Percentiles rank a stretch among this genome's conserved stretches.
Evolutionary conservation across 1,284 basidiomycete species (phyloP).

Genomic region (Malassezia globosa): DNA sequence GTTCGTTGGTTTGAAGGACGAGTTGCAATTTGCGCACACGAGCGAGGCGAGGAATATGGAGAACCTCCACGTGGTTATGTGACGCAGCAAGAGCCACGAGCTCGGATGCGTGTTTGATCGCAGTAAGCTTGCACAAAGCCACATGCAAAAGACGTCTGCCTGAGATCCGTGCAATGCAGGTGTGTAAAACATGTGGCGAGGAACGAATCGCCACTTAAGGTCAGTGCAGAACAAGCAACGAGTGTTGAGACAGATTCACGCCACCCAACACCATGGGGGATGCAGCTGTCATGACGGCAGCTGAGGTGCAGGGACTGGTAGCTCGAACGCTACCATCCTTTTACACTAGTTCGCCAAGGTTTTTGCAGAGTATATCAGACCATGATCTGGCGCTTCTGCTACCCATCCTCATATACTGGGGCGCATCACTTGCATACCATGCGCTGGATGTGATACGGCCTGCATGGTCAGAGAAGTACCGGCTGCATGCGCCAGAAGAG

Average conservation of each 20-base stretch:
- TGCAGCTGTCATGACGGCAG: background rate
- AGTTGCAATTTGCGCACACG: no score
- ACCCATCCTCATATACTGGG: slow-evolving; percentile 81
- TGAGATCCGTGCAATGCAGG: no score
- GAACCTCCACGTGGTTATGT: no score
- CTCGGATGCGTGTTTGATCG: no score
- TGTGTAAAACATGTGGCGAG: no score
- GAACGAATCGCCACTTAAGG: no score
- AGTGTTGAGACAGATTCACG: background rate
- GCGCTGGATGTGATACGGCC: slow-evolving; percentile 59
- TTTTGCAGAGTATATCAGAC: slow-evolving; percentile 55
- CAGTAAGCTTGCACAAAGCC: no score
- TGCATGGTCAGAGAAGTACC: slow-evolving; percentile 69
- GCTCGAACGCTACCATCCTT: slow-evolving; percentile 6
- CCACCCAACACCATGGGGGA: background rate
- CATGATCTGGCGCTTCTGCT: slow-evolving; percentile 61
- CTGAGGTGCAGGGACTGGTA: slow-evolving; percentile 5
- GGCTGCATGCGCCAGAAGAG: slow-evolving; percentile 78
- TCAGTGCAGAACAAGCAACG: no score
- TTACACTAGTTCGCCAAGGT: slow-evolving; percentile 2
- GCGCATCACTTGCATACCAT: slow-evolving; percentile 67
- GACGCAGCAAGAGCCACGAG: no score
- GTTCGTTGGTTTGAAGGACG: no score
- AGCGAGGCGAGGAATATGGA: no score
- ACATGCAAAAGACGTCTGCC: no score